Conservation (phyloP, 371 early-diverging fungal species). For the Mortierella sp. region DNA sequence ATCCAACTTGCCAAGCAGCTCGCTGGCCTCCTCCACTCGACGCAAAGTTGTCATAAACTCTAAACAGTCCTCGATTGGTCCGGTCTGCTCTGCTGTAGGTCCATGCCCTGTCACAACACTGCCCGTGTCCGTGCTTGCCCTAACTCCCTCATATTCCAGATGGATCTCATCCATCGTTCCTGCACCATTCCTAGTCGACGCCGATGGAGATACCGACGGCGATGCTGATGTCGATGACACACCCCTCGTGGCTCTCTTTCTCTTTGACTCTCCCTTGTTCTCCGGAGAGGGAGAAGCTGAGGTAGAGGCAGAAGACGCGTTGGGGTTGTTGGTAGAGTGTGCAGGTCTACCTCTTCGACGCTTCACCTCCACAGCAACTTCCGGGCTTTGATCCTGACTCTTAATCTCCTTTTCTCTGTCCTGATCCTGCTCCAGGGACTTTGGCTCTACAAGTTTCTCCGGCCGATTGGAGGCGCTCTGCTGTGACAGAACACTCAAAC, state of each 20-base stretch:
- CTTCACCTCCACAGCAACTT: neutral
- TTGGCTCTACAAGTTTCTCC: neutral
- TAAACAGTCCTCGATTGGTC: neutral
- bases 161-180: neutral
- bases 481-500: neutral
- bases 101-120: neutral
- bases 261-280: neutral
- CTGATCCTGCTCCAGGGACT: neutral
- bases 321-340: neutral
- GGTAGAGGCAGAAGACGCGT: neutral
- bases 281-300: neutral
- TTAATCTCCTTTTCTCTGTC: neutral
- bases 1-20: no score
- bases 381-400: neutral
- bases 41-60: conserved; percentile 5
- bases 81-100: neutral
- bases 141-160: neutral
- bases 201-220: neutral
- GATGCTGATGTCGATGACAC: neutral
- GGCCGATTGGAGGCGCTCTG: neutral
- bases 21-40: conserved; percentile 4
- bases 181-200: neutral
- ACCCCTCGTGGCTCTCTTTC: neutral
- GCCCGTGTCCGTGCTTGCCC: neutral
- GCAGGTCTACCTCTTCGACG: neutral